Conservation (phyloP, 2,329 filamentous ascomycete genomes). For the Pseudocercospora vitis region DNA sequence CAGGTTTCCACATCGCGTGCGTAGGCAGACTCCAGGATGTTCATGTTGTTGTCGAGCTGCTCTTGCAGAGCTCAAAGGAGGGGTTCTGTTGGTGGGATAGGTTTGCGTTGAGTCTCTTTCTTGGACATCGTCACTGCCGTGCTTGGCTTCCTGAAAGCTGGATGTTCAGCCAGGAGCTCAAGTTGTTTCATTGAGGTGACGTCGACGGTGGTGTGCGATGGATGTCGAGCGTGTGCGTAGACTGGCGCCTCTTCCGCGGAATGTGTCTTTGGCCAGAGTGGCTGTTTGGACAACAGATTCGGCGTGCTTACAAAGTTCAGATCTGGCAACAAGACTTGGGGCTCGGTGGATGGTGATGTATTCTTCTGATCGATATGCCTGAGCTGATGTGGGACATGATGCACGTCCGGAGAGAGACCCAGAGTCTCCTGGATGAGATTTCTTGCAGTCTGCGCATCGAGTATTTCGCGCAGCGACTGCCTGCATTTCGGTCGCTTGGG, state of each 20-base stretch:
- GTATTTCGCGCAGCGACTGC: not conserved
- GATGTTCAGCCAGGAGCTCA: slow-evolving; percentile 2
- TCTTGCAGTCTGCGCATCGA: not conserved
- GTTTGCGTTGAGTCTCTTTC: not conserved
- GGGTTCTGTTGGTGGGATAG: not conserved
- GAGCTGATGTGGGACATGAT: not conserved
- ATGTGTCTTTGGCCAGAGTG: not conserved
- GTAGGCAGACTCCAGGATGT: not conserved
- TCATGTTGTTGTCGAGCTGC: slow-evolving; percentile 5
- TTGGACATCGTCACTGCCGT: not conserved
- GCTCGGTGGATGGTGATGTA: not conserved
- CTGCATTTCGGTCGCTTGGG: not conserved
- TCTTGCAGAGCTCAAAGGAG: not conserved
- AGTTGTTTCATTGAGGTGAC: not conserved
- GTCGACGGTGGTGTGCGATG: not conserved
- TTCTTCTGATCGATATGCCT: not conserved
- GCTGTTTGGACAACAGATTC: not conserved
- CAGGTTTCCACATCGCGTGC: not conserved
- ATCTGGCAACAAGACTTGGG: not conserved
- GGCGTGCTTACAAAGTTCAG: not conserved
- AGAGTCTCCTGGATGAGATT: not conserved
- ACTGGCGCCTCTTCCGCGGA: not conserved
- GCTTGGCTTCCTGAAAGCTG: not conserved
- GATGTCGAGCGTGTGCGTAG: not conserved
- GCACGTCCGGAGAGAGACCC: not conserved